Conservation (phyloP, 495 filamentous ascomycete species). For the Haplographium delicatum region DNA sequence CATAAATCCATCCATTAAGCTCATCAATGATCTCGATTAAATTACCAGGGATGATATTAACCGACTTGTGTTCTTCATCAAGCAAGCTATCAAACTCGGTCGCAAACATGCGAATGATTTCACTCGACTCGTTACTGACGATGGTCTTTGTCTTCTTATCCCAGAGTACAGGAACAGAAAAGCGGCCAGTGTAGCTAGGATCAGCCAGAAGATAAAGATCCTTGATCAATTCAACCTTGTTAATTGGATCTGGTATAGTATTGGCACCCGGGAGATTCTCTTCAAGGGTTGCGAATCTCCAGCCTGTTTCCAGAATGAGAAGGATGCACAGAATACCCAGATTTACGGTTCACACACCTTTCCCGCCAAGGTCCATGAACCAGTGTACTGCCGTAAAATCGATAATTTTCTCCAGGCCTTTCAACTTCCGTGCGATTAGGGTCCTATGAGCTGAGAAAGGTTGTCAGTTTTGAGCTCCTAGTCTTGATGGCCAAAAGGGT, state of each 20-base stretch:
- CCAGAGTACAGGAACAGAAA: constrained; percentile 68
- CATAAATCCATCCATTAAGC: constrained; percentile 61
- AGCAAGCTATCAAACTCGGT: constrained; percentile 54
- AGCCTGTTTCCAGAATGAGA: constrained; percentile 37
- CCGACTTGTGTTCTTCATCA: constrained; percentile 38
- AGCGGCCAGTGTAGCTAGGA: constrained; percentile 55
- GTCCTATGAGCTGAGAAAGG: constrained; percentile 51
- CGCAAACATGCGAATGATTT: constrained; percentile 64
- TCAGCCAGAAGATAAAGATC: constrained; percentile 64
- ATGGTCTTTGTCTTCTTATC: constrained; percentile 62
- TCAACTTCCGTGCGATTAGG: constrained; percentile 56
- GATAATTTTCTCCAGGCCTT: constrained; percentile 60
- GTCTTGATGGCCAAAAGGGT: too few species aligned
- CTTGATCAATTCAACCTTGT: constrained; percentile 55
- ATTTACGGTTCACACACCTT: constrained; percentile 34
- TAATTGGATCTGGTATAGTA: constrained; percentile 52
- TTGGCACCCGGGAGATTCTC: constrained; percentile 43
- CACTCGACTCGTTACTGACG: constrained; percentile 71
- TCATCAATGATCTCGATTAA: constrained; percentile 54
- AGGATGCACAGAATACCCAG: constrained; percentile 41
- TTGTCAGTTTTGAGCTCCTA: neutral
- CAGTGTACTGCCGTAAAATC: constrained; percentile 46
- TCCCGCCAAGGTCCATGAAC: constrained; percentile 30
- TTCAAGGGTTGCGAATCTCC: constrained; percentile 52
- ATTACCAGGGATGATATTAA: constrained; percentile 52